Base-by-base conservation (phyloP, 2,329 filamentous ascomycete genomes). In the Microdochium paspali region DNA sequence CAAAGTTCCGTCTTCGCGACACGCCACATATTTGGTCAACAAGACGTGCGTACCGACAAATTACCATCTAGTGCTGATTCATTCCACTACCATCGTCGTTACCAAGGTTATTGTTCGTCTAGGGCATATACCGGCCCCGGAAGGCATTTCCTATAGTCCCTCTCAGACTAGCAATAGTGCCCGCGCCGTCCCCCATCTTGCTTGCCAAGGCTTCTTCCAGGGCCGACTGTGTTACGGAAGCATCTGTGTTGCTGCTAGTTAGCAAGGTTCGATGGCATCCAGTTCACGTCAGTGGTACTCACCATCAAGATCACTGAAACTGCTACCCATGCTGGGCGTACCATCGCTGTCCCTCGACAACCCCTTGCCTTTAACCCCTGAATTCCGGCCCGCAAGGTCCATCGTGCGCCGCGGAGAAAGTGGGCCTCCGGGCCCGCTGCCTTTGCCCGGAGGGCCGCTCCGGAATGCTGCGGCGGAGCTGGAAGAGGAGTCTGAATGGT, bases 241-340 rank as follows among this genome's bases (percentile, higher is more conserved):
- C 81, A 71, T 90, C 87, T 87, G 25, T 21, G 31, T 25, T 32
- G 44, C 53, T 48, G 24, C n/a, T n/a, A n/a, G 10, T 45, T 46
- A 48, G 42, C 23, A 6, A 9, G 10, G 24, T 25, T 44, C 7
- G 15, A 21, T 15, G 9, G 42, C 4, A 18, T 13, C 7, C 4
- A 9, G 10, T 7, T 21, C 5, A 55, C 62, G 50, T 69, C n/a
- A n/a, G n/a, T n/a, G n/a, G n/a, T n/a, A n/a, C n/a, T n/a, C n/a
- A 79, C 85, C 86, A 61, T 91, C 87, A 40, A 94, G 73, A 67
- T 93, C 88, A 64, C 86, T 91, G 58, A 89, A 93, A 56, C 86
- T 90, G 62, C 87, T 91, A 1, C 87, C 85, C 81, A 90, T 89
- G 56, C 85, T 89, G 1, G 84, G 85, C 13, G 82, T 84, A 13